These are phyloP conservation scores for Knufia fluminis DNA, from an alignment of 2,329 filamentous ascomycete species.

Conservation along the genomic window DNA sequence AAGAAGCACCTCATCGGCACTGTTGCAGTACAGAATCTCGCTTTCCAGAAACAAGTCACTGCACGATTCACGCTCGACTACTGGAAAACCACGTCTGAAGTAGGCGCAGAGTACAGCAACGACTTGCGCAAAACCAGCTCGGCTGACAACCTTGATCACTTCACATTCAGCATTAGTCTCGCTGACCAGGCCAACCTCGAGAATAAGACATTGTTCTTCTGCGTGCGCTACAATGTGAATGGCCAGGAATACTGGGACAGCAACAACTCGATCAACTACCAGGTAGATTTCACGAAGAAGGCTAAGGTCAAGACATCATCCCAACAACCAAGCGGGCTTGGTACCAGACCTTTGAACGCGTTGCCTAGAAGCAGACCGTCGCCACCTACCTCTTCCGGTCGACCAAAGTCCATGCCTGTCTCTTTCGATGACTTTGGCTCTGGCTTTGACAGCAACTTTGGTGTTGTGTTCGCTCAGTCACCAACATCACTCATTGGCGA, in stretches of 20 bases:
- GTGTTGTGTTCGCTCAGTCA: constrained; percentile 46
- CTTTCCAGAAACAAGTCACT: constrained; percentile 81
- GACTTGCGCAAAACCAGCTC: constrained; percentile 56
- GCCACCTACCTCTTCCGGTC: constrained; percentile 44
- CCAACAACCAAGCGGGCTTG: constrained; percentile 39
- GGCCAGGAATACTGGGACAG: constrained; percentile 93
- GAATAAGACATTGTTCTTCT: constrained; percentile 85
- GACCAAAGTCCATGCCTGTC: constrained; percentile 46
- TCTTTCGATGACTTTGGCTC: constrained; percentile 62
- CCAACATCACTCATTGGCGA: constrained; percentile 58
- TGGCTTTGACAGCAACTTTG: constrained; percentile 47
- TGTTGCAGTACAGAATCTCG: constrained; percentile 75
- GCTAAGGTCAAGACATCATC: constrained; percentile 44
- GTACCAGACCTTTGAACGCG: constrained; percentile 43
- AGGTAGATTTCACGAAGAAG: constrained; percentile 86
- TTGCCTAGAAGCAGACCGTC: constrained; percentile 60
- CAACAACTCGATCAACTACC: constrained; percentile 78
- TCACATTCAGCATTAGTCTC: constrained; percentile 89
- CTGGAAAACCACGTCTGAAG: constrained; percentile 97
- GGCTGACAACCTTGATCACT: constrained; percentile 67
- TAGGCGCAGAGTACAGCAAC: constrained; percentile 76
- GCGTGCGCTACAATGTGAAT: constrained; percentile 75
- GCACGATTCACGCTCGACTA: constrained; percentile 94
- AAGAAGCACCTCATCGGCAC: constrained; percentile 79
- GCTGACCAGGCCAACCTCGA: constrained; percentile 86